Conservation (phyloP, 106 monocot genomes). For the Platanthera guangdongensis region DNA sequence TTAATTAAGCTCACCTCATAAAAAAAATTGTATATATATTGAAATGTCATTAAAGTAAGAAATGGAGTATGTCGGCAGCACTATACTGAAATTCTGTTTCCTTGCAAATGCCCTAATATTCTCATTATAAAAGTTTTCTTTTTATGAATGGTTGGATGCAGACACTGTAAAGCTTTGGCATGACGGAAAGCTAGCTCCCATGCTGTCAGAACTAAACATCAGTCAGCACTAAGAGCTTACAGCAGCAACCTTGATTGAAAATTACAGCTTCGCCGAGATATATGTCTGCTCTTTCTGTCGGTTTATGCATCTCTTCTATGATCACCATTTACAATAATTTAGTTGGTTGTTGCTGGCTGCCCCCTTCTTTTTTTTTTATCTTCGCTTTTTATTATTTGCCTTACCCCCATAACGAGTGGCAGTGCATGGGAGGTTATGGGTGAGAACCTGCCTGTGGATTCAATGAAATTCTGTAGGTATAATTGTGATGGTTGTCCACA, state of each 20-base stretch:
- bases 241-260: constrained; percentile 23
- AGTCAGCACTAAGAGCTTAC: constrained; percentile 25
- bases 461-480: too few relatives aligned
- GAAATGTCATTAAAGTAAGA: background rate
- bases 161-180: constrained; percentile 80
- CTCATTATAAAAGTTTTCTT: background rate
- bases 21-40: too few relatives aligned
- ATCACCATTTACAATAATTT: background rate
- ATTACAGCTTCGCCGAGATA: background rate
- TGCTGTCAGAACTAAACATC: constrained; percentile 50
- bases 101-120: background rate
- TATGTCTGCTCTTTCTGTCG: background rate
- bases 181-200: constrained; percentile 59
- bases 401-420: too few relatives aligned
- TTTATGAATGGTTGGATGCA: constrained; percentile 22
- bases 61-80: background rate
- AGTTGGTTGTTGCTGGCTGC: background rate
- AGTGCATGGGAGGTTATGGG: too few relatives aligned
- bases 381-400: too few relatives aligned
- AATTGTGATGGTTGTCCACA: too few relatives aligned
- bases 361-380: too few relatives aligned
- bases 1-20: too few relatives aligned
- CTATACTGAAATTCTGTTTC: background rate
- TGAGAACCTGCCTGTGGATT: too few relatives aligned
- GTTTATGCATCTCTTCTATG: background rate